Evolutionary conservation across 139 green algal genomes (phyloP).

Genomic region (Yamagishiella unicocca): DNA sequence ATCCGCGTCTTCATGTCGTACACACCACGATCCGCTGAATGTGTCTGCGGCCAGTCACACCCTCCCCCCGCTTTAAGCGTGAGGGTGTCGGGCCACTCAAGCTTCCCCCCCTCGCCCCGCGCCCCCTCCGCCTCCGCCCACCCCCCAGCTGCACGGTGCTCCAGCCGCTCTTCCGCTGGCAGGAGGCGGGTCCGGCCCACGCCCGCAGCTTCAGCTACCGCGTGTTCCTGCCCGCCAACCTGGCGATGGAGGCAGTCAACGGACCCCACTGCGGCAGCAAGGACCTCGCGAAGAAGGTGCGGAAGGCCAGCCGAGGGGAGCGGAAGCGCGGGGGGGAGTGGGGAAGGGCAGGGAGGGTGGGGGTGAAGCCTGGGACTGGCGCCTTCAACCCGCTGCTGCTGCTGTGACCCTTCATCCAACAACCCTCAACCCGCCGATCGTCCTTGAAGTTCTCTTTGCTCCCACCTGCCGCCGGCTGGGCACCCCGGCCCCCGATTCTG

Average conservation of each 20-base stretch:
- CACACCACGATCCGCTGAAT: no score
- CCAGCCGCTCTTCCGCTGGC: constrained; percentile 22
- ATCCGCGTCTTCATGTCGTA: no score
- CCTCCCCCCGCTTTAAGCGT: no score
- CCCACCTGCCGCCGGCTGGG: no score
- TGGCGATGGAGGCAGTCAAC: constrained; percentile 2
- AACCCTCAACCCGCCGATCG: no score
- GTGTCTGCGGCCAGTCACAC: no score
- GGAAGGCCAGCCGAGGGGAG: not conserved
- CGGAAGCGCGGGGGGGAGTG: not conserved
- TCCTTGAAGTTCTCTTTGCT: no score
- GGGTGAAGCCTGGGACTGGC: not conserved
- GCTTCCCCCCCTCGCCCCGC: not conserved
- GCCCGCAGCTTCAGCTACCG: constrained; percentile 7
- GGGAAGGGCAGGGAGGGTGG: not conserved
- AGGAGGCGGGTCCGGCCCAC: not conserved
- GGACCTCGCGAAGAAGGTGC: constrained; percentile 17
- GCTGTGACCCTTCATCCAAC: no score
- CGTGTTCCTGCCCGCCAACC: constrained; percentile 41
- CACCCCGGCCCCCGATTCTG: not conserved
- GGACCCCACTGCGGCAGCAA: not conserved
- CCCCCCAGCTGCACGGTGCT: constrained; percentile 14
- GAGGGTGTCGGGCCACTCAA: not conserved
- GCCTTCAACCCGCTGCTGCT: no score
- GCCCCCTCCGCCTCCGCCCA: not conserved